phyloP scores from a whole-genome alignment of 2,329 filamentous ascomycete species.

The Botrytis deweyae region DNA sequence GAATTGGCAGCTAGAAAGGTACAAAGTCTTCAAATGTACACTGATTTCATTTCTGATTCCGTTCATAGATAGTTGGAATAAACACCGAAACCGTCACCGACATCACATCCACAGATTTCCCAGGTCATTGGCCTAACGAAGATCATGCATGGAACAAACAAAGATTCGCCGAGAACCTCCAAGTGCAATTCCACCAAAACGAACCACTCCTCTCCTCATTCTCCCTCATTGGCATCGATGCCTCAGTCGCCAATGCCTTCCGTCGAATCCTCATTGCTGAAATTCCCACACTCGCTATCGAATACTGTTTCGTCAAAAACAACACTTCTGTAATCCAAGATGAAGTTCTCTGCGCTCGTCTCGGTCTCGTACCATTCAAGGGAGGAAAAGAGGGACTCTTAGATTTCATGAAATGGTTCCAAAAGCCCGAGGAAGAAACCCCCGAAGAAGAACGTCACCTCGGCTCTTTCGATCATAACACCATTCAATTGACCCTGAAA shows the following conservation, averaged over 20 bases:
- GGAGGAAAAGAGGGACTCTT: slow-evolving; percentile 73
- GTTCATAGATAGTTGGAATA: slow-evolving; percentile 72
- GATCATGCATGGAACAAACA: slow-evolving; percentile 77
- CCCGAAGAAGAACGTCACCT: slow-evolving; percentile 51
- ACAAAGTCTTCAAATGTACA: slow-evolving; percentile 29
- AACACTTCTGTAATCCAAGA: slow-evolving; percentile 98
- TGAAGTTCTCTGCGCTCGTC: slow-evolving; percentile 86
- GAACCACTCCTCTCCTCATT: slow-evolving; percentile 76
- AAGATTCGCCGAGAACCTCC: slow-evolving; percentile 68
- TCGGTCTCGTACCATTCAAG: slow-evolving; percentile 87
- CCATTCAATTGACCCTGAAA: slow-evolving; percentile 73
- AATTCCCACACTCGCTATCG: slow-evolving; percentile 90
- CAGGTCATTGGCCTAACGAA: slow-evolving; percentile 86
- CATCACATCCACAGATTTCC: slow-evolving; percentile 87
- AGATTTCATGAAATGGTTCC: slow-evolving; percentile 78
- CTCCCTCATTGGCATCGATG: slow-evolving; percentile 88
- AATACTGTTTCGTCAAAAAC: slow-evolving; percentile 89
- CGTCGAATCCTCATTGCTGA: slow-evolving; percentile 93
- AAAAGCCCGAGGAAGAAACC: slow-evolving; percentile 65
- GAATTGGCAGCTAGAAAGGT: slow-evolving; percentile 60
- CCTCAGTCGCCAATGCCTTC: slow-evolving; percentile 93
- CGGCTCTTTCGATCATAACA: slow-evolving; percentile 77
- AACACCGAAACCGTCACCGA: slow-evolving; percentile 88
- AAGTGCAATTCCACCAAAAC: slow-evolving; percentile 82
- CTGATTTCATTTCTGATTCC: slow-evolving; percentile 17